Evolutionary conservation across 2,329 filamentous ascomycete species (phyloP).

Genomic region (Rhytidhysteron rufulum): DNA sequence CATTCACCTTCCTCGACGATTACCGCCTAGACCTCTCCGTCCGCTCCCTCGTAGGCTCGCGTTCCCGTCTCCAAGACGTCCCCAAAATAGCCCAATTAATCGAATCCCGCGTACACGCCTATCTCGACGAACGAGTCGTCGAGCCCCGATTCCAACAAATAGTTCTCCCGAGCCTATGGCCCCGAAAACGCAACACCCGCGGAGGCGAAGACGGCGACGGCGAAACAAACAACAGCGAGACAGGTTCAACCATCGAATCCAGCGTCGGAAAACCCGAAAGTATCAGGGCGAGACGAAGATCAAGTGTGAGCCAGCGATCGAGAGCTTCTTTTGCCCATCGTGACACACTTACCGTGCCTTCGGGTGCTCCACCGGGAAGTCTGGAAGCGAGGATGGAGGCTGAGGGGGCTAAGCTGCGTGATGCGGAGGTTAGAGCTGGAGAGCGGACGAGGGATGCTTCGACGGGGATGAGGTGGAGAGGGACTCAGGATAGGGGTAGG

Average conservation of each 20-base stretch:
- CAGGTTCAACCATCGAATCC: slow-evolving; percentile 5
- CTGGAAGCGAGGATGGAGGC: slow-evolving; percentile 32
- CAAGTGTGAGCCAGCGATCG: no score
- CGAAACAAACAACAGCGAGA: slow-evolving; percentile 12
- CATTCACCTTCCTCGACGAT: slow-evolving; percentile 89
- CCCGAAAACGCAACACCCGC: slow-evolving; percentile 75
- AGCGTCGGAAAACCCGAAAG: not conserved
- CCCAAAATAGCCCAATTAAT: slow-evolving; percentile 85
- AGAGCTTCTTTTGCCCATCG: not conserved
- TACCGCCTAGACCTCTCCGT: slow-evolving; percentile 82
- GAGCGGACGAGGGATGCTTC: slow-evolving; percentile 15
- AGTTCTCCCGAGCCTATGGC: slow-evolving; percentile 77
- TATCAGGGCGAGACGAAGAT: no score
- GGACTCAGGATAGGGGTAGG: slow-evolving; percentile 8
- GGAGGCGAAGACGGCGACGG: slow-evolving; percentile 60
- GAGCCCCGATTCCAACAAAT: slow-evolving; percentile 87
- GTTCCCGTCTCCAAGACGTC: slow-evolving; percentile 78
- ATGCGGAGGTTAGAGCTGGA: slow-evolving; percentile 32
- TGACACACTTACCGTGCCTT: not conserved
- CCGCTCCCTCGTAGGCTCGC: slow-evolving; percentile 71
- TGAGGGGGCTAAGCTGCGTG: slow-evolving; percentile 33
- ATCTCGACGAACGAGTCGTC: slow-evolving; percentile 84
- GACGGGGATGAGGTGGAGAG: slow-evolving; percentile 24
- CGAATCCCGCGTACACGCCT: slow-evolving; percentile 73
- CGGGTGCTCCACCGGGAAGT: slow-evolving; percentile 7